Conservation (phyloP, 2,329 filamentous ascomycete species). For the Pleomassaria siparia region DNA sequence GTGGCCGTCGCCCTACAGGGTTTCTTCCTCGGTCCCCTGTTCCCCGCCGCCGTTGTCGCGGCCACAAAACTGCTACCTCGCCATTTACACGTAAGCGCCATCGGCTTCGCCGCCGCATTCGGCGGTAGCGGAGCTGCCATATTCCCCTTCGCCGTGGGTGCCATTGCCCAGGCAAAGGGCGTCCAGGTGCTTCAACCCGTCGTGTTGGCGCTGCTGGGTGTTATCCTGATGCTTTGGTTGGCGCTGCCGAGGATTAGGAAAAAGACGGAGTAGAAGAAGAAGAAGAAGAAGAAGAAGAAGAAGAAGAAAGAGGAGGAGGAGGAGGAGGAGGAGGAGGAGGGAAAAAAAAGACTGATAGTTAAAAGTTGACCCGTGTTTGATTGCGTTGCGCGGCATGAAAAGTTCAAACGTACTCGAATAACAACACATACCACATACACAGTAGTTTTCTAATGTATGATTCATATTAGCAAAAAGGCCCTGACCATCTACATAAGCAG, state of each 20-base stretch:
- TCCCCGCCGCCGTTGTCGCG: conserved; percentile 72
- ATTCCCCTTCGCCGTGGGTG: conserved; percentile 67
- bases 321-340: not conserved
- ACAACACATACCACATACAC: too few relatives aligned
- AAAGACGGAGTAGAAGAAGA: conserved; percentile 39
- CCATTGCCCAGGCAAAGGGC: conserved; percentile 64
- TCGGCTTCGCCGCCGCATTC: conserved; percentile 78
- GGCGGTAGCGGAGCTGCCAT: conserved; percentile 72
- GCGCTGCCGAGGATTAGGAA: conserved; percentile 49
- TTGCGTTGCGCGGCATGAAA: too few relatives aligned
- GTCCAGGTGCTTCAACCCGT: conserved; percentile 64
- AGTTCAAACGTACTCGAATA: too few relatives aligned
- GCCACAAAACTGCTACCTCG: conserved; percentile 73
- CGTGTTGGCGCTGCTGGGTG: conserved; percentile 55
- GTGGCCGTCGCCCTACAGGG: conserved; percentile 72
- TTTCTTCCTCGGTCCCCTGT: conserved; percentile 79
- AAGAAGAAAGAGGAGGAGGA: too few relatives aligned
- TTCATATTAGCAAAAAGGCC: too few relatives aligned
- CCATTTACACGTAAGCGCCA: conserved; percentile 74
- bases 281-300: not conserved
- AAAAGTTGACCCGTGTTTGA: too few relatives aligned
- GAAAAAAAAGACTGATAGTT: not conserved
- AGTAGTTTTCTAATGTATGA: too few relatives aligned
- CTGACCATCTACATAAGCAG: too few relatives aligned
- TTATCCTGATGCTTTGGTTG: conserved; percentile 56